Evolutionary conservation across 2,329 filamentous ascomycete genomes (phyloP).

Genomic region (Clarireedia hainanense): DNA sequence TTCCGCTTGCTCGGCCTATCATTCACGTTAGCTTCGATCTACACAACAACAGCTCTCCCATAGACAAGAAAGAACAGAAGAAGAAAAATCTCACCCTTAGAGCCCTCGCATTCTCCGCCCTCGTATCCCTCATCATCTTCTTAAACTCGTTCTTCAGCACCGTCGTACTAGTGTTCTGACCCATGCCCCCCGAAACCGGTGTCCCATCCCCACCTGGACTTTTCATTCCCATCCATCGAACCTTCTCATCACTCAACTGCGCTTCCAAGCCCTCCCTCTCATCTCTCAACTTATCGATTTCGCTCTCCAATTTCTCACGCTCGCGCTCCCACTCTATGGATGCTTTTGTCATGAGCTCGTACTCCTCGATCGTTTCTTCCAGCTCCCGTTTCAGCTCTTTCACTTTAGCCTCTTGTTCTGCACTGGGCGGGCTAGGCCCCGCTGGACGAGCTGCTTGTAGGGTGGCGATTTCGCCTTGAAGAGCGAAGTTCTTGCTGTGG

Average conservation of each 20-base stretch:
- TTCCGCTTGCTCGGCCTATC: conserved; percentile 63
- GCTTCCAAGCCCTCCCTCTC: conserved; percentile 55
- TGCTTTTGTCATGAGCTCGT: conserved; percentile 61
- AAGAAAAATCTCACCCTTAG: conserved; percentile 47
- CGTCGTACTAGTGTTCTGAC: conserved; percentile 49
- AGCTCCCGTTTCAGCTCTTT: conserved; percentile 56
- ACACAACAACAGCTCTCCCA: conserved; percentile 15
- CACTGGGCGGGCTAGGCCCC: neutral
- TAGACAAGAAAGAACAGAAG: neutral
- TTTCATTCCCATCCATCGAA: conserved; percentile 55
- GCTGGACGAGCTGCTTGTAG: neutral
- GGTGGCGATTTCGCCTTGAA: conserved; percentile 8
- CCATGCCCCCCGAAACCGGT: conserved; percentile 22
- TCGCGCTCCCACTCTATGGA: conserved; percentile 66
- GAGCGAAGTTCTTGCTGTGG: conserved; percentile 7
- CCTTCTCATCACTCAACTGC: conserved; percentile 58
- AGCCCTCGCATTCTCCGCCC: conserved; percentile 55
- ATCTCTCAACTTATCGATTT: conserved; percentile 56
- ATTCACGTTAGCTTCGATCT: conserved; percentile 7
- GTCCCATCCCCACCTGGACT: conserved; percentile 38
- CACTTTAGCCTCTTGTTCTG: conserved; percentile 30
- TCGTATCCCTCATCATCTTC: conserved; percentile 71
- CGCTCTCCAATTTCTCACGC: conserved; percentile 53
- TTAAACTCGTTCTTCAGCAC: conserved; percentile 69
- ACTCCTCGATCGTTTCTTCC: conserved; percentile 59